Base-by-base conservation (phyloP, 306 rosid species). In the Cucurbita moschata region DNA sequence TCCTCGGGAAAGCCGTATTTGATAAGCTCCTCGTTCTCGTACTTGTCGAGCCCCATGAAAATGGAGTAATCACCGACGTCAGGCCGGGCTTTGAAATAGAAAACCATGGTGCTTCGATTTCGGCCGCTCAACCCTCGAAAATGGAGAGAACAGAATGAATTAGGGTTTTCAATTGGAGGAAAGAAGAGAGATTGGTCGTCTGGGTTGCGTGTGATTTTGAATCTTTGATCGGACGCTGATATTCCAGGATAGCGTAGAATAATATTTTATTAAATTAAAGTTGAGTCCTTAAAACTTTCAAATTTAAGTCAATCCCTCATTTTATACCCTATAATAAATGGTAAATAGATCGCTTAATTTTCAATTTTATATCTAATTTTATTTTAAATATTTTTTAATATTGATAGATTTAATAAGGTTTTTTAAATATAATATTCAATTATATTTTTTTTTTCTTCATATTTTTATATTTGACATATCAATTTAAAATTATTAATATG, bases 21-120 rank as follows among this genome's bases (percentile, higher is more conserved):
- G 91, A 95, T 95, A 83, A 95, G 99, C 81, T 95, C 99, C 86
- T 95, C 99, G 69, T 95, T 95, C 91, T 95, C 99, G 85, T 23
- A 75, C 83, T 95, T 95, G 86, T 95, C 99, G 65, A 91, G 99
- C 1, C 99, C 99, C 99, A 95, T 95, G 91, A 95, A 91, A 80
- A 95, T 91, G 81, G 93, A 86, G 88, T 64, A 95, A 80, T 95
- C 99, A 49, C 99, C 99, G 8, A 78, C 88, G 81, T 95, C 99
- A 0, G 97, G 88, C 65, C 99, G 97, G 8, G 99, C 96, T 81
- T 95, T 91, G 91, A 95, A 95, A 92, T 91, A 91, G 90, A 88
- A 89, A 43, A 95, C 99, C 99, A 95, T 95, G 69, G 82, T 53
- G 66, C 55, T 70, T 44, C 54, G 72, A 66, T 70, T 50, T 4